Percentiles rank a stretch among this genome's conserved stretches.
These are phyloP conservation scores for Aspergillus cavernicola DNA, from an alignment of 495 filamentous ascomycete genomes.

Conservation along the genomic window DNA sequence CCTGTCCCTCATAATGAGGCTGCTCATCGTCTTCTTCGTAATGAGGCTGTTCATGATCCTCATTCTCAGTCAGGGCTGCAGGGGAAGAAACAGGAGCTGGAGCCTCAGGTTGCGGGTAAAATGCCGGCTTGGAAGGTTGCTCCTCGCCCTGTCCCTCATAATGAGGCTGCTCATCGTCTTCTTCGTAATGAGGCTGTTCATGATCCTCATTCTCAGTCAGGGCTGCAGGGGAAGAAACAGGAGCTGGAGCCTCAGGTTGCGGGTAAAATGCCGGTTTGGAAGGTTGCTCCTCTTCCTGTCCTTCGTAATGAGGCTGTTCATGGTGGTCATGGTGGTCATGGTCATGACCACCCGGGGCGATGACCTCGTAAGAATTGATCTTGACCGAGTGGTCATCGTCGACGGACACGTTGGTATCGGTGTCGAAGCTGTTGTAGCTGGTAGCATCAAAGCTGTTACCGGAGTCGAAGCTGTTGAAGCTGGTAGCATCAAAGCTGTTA, in stretches of 20 bases:
- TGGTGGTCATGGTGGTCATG: not conserved
- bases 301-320: not conserved
- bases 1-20: no score
- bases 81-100: no score
- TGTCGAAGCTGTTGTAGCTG: slow-evolving; percentile 20
- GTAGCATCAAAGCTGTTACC: slow-evolving; percentile 14
- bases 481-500: not conserved
- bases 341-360: not conserved
- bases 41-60: no score
- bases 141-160: not conserved
- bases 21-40: no score
- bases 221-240: no score
- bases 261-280: no score
- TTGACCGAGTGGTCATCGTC: slow-evolving; percentile 31
- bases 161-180: not conserved
- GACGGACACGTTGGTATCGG: slow-evolving; percentile 20
- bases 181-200: not conserved
- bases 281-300: not conserved
- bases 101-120: no score
- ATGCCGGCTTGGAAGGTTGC: no score
- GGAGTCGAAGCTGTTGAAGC: slow-evolving; percentile 7
- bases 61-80: no score
- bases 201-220: no score
- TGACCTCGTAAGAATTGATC: not conserved
- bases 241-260: no score